Percentiles rank a stretch among this genome's conserved stretches.
phyloP scores from a whole-genome alignment of 2,329 filamentous ascomycete genomes.

The Karstenula rhodostoma region DNA sequence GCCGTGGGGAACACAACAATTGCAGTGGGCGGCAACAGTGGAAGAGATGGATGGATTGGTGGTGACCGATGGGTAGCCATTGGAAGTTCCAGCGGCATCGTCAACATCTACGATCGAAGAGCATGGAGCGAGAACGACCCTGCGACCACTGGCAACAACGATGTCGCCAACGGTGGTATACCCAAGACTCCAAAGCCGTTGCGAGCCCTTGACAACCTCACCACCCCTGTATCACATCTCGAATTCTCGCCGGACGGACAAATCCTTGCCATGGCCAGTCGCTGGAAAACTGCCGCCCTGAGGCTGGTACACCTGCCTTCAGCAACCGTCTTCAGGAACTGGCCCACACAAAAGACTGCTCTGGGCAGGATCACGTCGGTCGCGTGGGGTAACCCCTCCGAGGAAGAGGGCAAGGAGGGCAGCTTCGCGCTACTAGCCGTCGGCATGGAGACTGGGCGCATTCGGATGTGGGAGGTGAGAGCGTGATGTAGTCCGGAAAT shows the following conservation, averaged over 20 bases:
- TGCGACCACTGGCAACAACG: conserved; percentile 18
- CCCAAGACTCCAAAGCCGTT: conserved; percentile 75
- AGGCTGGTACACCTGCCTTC: conserved; percentile 87
- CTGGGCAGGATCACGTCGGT: conserved; percentile 78
- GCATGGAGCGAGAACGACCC: conserved; percentile 61
- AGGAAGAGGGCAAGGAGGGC: conserved; percentile 69
- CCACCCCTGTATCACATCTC: conserved; percentile 81
- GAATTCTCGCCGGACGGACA: conserved; percentile 90
- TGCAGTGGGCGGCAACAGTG: conserved; percentile 75
- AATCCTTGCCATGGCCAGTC: conserved; percentile 83
- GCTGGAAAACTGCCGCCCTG: conserved; percentile 87
- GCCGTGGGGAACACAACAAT: conserved; percentile 85
- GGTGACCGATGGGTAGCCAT: conserved; percentile 89
- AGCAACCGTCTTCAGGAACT: conserved; percentile 95
- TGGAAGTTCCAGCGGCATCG: conserved; percentile 84
- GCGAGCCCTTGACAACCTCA: conserved; percentile 82
- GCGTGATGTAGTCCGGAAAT: conserved; percentile 26
- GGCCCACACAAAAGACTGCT: conserved; percentile 91
- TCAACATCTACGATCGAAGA: conserved; percentile 90
- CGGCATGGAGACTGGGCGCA: conserved; percentile 87
- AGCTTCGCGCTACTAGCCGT: conserved; percentile 71
- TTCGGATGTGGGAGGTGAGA: conserved; percentile 80
- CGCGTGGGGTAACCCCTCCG: conserved; percentile 54
- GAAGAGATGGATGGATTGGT: conserved; percentile 68
- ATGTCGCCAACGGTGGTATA: conserved; percentile 57